Evolutionary conservation across 345 rosid genomes (phyloP).

Genomic region (Sonneratia caseolaris): DNA sequence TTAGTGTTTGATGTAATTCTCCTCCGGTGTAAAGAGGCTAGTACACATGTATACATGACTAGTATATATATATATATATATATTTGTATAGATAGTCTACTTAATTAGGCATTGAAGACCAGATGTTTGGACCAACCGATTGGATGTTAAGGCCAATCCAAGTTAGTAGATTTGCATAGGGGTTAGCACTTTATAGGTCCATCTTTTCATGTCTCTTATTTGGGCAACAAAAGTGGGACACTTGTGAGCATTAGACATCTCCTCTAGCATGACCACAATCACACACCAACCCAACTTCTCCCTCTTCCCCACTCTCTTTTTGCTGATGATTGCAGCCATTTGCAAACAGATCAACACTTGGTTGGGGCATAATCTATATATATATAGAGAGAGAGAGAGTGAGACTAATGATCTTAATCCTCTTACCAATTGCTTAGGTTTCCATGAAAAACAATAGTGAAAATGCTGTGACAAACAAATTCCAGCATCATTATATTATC

Average conservation of each 20-base stretch:
- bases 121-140: background rate
- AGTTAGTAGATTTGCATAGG: constrained; percentile 20
- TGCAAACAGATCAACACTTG: background rate
- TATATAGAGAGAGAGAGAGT: background rate
- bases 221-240: constrained; percentile 28
- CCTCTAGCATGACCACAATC: constrained; percentile 24
- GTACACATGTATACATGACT: too few relatives aligned
- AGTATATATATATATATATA: too few relatives aligned
- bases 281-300: constrained; percentile 4
- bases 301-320: constrained; percentile 9
- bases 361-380: constrained; percentile 12
- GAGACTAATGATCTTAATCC: background rate
- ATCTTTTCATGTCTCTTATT: constrained; percentile 40
- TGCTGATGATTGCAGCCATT: constrained; percentile 39
- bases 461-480: too few relatives aligned
- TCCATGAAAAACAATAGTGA: too few relatives aligned
- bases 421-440: too few relatives aligned
- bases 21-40: too few relatives aligned
- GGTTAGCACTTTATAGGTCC: constrained; percentile 40
- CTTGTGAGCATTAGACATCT: constrained; percentile 21
- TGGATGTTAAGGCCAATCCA: background rate
- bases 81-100: too few relatives aligned
- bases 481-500: too few relatives aligned
- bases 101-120: background rate
- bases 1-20: too few relatives aligned